Evolutionary conservation across 768 basidiomycete species (phyloP).

Genomic region (Calocybe gangraenosa): DNA sequence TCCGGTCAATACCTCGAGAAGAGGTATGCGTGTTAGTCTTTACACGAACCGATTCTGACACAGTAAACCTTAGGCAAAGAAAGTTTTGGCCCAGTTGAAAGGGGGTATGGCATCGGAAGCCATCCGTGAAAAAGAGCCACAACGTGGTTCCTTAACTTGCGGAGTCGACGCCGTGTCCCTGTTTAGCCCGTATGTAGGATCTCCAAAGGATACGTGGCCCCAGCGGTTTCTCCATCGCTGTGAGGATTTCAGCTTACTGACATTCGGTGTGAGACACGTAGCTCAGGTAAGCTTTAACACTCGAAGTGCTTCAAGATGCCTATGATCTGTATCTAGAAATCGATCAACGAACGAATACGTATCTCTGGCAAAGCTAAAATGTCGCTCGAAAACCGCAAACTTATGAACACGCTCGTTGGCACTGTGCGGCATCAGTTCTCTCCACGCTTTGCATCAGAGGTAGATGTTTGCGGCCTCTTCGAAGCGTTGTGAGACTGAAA

Average conservation of each 20-base stretch:
- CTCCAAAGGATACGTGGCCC: slow-evolving; percentile 19
- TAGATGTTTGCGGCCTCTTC: slow-evolving; percentile 21
- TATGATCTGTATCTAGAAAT: slow-evolving; percentile 34
- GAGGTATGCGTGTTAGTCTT: slow-evolving; percentile 31
- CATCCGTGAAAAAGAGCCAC: slow-evolving; percentile 27
- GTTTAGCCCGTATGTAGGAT: slow-evolving; percentile 32
- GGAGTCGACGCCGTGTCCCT: slow-evolving; percentile 47
- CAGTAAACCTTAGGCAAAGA: slow-evolving; percentile 35
- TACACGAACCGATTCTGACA: no score
- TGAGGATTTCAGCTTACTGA: slow-evolving; percentile 28
- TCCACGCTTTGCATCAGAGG: slow-evolving; percentile 52
- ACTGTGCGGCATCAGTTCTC: slow-evolving; percentile 77
- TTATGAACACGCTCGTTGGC: slow-evolving; percentile 49
- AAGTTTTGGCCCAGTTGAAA: slow-evolving; percentile 36
- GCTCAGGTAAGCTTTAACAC: slow-evolving; percentile 31
- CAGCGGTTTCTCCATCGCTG: slow-evolving; percentile 29
- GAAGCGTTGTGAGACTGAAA: slow-evolving; percentile 11
- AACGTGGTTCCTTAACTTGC: slow-evolving; percentile 41
- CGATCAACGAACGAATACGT: slow-evolving; percentile 40
- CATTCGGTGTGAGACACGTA: slow-evolving; percentile 37
- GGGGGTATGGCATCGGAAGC: slow-evolving; percentile 20
- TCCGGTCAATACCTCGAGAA: slow-evolving; percentile 39
- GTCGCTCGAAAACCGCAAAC: slow-evolving; percentile 27
- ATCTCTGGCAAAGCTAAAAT: slow-evolving; percentile 27
- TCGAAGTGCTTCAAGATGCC: neutral